Evolutionary conservation across 2,329 filamentous ascomycete species (phyloP), one percentile per base, ranked within the genome.

Genomic region (Coniochaeta sp.): DNA sequence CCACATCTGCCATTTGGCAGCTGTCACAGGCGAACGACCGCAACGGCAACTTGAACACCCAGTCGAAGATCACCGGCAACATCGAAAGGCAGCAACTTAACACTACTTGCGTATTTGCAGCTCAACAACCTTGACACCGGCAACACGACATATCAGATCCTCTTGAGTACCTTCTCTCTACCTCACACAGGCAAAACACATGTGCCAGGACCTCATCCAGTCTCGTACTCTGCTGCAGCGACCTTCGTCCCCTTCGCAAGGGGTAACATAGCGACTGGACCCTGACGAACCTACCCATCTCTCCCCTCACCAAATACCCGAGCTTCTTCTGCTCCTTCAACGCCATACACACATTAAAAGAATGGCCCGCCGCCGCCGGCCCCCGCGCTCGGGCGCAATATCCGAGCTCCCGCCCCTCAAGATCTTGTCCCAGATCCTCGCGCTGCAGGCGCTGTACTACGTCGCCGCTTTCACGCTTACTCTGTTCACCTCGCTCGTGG

Each of bases 391-490:
- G 55, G 84, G 84, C 72, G 83, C 84, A 65, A 78, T 85, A 44
- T 75, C 81, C 59, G 84, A 87, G 66, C 79, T 87, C n/a, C 83
- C 81, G 12, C 84, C 84, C 11, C 75, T 85, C 63, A 81, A 79
- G 64, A 84, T 87, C 69, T 78, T 84, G 56, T 72, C 76, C 62
- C 84, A 87, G 72, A 86, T 87, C 68, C 77, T 79, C 47, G 75
- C 77, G 14, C 72, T 87, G 16, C 85, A 87, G 67, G 74, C 73
- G 19, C 72, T 84, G 58, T 86, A 82, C 61, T 70, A 71, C 64
- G 58, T 58, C 19, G 64, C 63, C 5, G 65, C 67, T 7, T 57
- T 70, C 8, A 59, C 66, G 1, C 66, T 70, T 33, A 63, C 66
- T 40, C 63, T 70, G 57, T 87, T 87, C 72, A 83, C 81, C 11